phyloP scores from a whole-genome alignment of 148 eudicot genomes.

The Dianthus caryophyllus region DNA sequence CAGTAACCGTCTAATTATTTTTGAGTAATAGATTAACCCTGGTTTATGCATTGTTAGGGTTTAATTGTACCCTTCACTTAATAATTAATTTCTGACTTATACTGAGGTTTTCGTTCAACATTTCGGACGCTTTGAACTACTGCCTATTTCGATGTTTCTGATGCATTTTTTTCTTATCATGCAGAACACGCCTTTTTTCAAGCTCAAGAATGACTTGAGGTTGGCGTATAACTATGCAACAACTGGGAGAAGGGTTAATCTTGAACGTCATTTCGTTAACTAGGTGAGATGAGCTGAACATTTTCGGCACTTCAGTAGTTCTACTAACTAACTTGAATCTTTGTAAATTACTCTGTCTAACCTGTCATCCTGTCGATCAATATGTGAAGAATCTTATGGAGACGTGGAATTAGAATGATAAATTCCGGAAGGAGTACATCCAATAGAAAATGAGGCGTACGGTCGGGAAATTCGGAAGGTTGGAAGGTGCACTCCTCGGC shows the following conservation, averaged over 20 bases:
- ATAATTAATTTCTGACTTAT: neutral
- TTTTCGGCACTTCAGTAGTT: neutral
- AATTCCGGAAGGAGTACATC: conserved; percentile 61
- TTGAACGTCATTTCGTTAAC: conserved; percentile 50
- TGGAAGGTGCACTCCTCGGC: conserved; percentile 83
- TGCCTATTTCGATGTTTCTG: neutral
- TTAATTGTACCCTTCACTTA: neutral
- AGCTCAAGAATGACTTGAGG: conserved; percentile 52
- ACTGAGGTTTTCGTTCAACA: neutral
- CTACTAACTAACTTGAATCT: neutral
- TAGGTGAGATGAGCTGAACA: conserved; percentile 41
- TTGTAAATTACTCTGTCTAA: too few relatives aligned
- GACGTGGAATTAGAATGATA: conserved; percentile 61
- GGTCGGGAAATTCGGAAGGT: conserved; percentile 67
- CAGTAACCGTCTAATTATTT: too few relatives aligned
- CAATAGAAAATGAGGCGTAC: conserved; percentile 59
- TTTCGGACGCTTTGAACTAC: neutral
- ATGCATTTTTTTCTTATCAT: conserved; percentile 16
- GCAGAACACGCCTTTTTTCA: conserved; percentile 58
- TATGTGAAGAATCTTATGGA: conserved; percentile 74
- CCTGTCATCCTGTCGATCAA: conserved; percentile 7
- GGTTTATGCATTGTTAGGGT: neutral
- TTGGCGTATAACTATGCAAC: conserved; percentile 45
- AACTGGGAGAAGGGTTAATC: conserved; percentile 47
- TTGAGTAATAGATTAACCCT: too few relatives aligned